Evolutionary conservation across 2,329 filamentous ascomycete species (phyloP).

Genomic region (Aciculosporium take): DNA sequence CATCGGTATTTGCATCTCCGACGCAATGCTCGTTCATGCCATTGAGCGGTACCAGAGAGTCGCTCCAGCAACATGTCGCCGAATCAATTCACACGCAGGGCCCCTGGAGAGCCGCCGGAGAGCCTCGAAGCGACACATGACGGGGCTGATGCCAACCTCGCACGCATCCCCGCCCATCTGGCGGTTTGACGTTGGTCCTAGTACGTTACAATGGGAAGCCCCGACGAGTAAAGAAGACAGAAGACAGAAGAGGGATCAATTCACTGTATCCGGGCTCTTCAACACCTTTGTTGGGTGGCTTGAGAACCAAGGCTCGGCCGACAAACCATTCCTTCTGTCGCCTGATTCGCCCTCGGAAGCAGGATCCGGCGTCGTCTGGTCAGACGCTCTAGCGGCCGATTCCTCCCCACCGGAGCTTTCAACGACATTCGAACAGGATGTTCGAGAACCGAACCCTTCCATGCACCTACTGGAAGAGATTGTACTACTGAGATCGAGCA

Average conservation of each 20-base stretch:
- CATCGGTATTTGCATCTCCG: conserved; percentile 19
- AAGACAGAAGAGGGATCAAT: conserved; percentile 10
- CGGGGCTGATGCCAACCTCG: conserved; percentile 29
- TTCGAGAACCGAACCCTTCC: background rate
- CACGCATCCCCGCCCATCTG: conserved; percentile 26
- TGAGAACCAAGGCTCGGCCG: conserved; percentile 9
- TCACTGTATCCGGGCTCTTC: conserved; percentile 10
- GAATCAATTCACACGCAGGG: conserved; percentile 31
- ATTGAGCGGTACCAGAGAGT: conserved; percentile 17
- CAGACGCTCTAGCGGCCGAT: conserved; percentile 5
- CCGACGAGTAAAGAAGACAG: conserved; percentile 23
- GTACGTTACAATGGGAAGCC: conserved; percentile 39
- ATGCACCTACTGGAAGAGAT: conserved; percentile 8
- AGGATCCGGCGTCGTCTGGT: background rate
- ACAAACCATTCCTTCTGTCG: conserved; percentile 10
- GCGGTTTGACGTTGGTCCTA: conserved; percentile 30
- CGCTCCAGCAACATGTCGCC: conserved; percentile 12
- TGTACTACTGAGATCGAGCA: conserved; percentile 5
- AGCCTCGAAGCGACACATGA: conserved; percentile 39
- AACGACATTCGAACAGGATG: background rate
- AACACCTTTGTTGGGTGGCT: conserved; percentile 18
- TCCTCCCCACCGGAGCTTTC: background rate
- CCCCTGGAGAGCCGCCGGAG: conserved; percentile 41
- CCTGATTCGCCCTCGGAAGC: background rate
- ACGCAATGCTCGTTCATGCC: conserved; percentile 18